Percentiles rank a stretch among this genome's conserved stretches.
Evolutionary conservation across 2,329 filamentous ascomycete genomes (phyloP).

Genomic region (Alternaria alternata): DNA sequence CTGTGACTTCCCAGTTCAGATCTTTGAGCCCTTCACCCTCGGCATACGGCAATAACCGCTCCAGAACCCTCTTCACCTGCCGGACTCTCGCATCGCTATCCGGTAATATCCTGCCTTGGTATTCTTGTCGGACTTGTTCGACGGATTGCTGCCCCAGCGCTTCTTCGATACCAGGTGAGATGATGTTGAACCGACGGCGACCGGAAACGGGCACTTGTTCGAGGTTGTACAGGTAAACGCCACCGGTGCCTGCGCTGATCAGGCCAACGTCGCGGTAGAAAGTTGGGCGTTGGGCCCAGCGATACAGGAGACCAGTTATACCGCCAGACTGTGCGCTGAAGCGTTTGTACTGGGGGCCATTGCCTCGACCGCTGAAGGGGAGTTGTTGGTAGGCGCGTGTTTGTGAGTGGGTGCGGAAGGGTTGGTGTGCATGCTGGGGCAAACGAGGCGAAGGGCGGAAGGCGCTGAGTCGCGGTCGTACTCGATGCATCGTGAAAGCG

Average conservation of each 20-base stretch:
- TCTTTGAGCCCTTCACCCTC: conserved; percentile 57
- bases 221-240: conserved; percentile 73
- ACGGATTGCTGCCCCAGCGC: conserved; percentile 63
- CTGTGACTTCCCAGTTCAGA: conserved; percentile 72
- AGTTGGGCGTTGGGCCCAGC: conserved; percentile 55
- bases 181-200: conserved; percentile 76
- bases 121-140: conserved; percentile 63
- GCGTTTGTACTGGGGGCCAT: conserved; percentile 39
- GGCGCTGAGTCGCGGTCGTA: conserved; percentile 17
- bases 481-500: conserved; percentile 27
- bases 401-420: background rate
- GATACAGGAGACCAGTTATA: conserved; percentile 34
- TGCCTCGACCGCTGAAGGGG: conserved; percentile 30
- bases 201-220: conserved; percentile 77
- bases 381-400: conserved; percentile 35
- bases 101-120: conserved; percentile 65
- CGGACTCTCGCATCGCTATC: conserved; percentile 65
- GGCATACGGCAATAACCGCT: conserved; percentile 71
- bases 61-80: conserved; percentile 70
- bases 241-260: conserved; percentile 54
- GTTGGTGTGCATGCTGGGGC: background rate
- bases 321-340: conserved; percentile 31
- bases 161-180: conserved; percentile 64
- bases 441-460: conserved; percentile 11
- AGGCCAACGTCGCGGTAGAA: conserved; percentile 58